These are phyloP conservation scores for Lentinus tigrinus DNA, from an alignment of 768 basidiomycete species.

Conservation along the genomic window DNA sequence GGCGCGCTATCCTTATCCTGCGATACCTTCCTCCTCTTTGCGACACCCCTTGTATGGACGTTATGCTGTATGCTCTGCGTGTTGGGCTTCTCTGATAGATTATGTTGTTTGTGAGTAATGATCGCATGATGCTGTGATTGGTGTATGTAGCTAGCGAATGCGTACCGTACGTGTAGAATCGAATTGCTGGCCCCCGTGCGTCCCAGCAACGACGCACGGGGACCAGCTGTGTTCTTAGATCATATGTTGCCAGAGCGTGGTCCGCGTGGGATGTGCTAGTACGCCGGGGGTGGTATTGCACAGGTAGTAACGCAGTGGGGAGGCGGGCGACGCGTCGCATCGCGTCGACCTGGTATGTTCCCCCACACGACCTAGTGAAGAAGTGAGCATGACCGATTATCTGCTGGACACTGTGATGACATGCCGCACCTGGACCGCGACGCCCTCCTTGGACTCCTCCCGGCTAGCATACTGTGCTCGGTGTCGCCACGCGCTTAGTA, in stretches of 20 bases:
- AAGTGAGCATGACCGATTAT: no score
- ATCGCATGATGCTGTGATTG: not conserved
- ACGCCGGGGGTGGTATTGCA: no score
- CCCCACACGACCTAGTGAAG: no score
- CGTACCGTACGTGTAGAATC: not conserved
- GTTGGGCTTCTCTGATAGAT: not conserved
- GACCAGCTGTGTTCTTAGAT: not conserved
- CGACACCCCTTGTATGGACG: constrained; percentile 2
- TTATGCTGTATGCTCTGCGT: not conserved
- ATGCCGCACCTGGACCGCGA: no score
- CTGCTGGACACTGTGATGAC: no score
- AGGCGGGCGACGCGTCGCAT: no score
- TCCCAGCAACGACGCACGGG: not conserved
- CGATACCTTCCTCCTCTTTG: not conserved
- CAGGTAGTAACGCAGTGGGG: no score
- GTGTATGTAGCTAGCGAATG: not conserved
- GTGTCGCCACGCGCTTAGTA: no score
- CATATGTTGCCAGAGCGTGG: not conserved
- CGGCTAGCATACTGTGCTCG: no score
- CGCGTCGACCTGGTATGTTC: no score
- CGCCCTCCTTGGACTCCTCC: no score
- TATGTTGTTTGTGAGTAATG: not conserved
- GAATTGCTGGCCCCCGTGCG: not conserved
- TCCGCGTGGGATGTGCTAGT: not conserved
- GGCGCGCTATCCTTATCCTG: not conserved